Percentiles rank a stretch among this genome's conserved stretches.
Evolutionary conservation across 1,284 basidiomycete genomes (phyloP).

Genomic region (Porogramme epimiltina): DNA sequence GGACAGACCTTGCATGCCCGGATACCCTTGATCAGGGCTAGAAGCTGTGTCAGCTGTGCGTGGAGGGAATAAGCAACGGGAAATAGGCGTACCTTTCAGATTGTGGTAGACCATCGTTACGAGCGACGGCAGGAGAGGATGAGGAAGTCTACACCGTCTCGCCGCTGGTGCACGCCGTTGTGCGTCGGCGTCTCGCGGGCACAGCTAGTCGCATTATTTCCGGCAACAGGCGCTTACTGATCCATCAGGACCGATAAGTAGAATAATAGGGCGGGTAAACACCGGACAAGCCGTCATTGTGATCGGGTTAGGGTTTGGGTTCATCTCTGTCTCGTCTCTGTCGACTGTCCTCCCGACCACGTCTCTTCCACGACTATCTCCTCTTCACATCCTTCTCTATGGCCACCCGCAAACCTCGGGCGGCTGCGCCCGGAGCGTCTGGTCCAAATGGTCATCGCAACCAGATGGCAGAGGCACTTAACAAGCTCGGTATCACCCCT

Average conservation of each 20-base stretch:
- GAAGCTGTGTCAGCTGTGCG: conserved; percentile 16
- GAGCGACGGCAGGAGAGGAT: conserved; percentile 7
- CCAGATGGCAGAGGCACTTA: conserved; percentile 14
- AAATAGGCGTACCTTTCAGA: conserved; percentile 87
- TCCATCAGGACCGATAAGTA: too few species aligned
- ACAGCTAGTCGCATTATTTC: conserved; percentile 2
- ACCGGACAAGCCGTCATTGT: too few species aligned
- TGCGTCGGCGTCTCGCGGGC: neutral
- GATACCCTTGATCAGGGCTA: conserved; percentile 94
- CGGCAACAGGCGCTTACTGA: too few species aligned
- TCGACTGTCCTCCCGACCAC: neutral
- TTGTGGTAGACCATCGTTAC: conserved; percentile 82
- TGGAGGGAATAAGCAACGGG: conserved; percentile 3
- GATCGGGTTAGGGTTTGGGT: too few species aligned
- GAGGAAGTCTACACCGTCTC: neutral
- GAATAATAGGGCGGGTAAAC: too few species aligned
- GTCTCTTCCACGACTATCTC: neutral
- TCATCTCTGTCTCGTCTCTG: neutral
- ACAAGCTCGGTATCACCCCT: conserved; percentile 17
- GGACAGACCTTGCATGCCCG: conserved; percentile 82
- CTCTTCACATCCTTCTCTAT: conserved; percentile 10
- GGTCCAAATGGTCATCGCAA: neutral
- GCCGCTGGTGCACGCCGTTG: neutral
- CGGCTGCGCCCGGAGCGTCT: neutral
- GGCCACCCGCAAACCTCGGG: conserved; percentile 12